Evolutionary conservation across 2,329 filamentous ascomycete species (phyloP).

Genomic region (Exophiala calicioides): DNA sequence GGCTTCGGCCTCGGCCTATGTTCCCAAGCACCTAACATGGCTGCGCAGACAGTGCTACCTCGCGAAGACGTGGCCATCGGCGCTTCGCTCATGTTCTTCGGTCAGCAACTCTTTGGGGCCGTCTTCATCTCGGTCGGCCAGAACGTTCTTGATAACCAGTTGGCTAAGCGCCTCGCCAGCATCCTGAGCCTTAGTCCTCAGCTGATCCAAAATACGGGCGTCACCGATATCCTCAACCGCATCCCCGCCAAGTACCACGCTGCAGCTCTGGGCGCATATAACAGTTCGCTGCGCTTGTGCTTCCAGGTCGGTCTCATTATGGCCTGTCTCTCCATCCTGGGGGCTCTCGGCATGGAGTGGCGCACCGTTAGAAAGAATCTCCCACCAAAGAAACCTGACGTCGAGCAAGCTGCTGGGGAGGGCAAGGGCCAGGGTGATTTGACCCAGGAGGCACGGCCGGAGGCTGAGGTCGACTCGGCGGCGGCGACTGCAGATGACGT

Average conservation of each 20-base stretch:
- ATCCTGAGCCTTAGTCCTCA: conserved; percentile 16
- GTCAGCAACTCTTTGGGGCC: conserved; percentile 10
- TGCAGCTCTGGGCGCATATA: conserved; percentile 16
- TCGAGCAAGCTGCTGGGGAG: too few species aligned
- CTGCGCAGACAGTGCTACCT: conserved; percentile 29
- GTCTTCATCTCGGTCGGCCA: conserved; percentile 28
- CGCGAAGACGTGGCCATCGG: conserved; percentile 29
- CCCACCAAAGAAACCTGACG: not conserved
- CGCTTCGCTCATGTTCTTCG: conserved; percentile 22
- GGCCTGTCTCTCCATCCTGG: conserved; percentile 22
- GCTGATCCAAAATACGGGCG: conserved; percentile 13
- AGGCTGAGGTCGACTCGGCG: too few species aligned
- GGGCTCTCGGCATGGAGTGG: conserved; percentile 27
- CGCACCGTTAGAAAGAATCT: conserved; percentile 23
- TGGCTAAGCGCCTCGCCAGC: conserved; percentile 7
- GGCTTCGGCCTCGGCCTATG: conserved; percentile 34
- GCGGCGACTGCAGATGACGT: too few species aligned
- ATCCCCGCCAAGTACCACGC: conserved; percentile 8
- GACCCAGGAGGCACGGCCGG: too few species aligned
- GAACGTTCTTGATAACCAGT: conserved; percentile 21
- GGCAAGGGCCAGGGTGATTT: too few species aligned
- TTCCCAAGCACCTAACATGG: conserved; percentile 27
- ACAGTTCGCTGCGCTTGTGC: conserved; percentile 7
- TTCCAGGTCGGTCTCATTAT: conserved; percentile 24
- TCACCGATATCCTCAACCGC: conserved; percentile 13